Evolutionary conservation across 352 stramenopile genomes (phyloP).

Genomic region (Elongisporangium anandrum): DNA sequence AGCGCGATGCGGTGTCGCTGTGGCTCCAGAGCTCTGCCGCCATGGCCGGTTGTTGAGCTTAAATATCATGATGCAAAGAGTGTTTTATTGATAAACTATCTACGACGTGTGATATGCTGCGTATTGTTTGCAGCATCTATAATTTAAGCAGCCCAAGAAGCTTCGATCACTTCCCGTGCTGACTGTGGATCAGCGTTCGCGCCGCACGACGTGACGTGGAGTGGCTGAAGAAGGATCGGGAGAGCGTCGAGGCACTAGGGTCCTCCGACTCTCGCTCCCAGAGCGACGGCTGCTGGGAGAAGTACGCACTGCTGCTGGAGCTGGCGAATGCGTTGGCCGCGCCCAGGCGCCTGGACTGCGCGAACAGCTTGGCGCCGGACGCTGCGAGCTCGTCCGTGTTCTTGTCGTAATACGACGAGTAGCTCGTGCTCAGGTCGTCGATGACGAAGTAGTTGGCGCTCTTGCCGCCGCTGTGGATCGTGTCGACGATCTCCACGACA

Average conservation of each 20-base stretch:
- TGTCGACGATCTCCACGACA: not conserved
- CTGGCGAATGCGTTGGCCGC: not conserved
- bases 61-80: too few relatives aligned
- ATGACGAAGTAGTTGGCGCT: not conserved
- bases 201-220: not conserved
- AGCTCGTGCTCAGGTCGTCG: not conserved
- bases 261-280: not conserved
- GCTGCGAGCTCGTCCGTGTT: not conserved
- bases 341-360: not conserved
- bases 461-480: not conserved
- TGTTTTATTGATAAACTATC: too few relatives aligned
- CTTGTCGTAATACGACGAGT: not conserved
- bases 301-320: not conserved
- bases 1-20: too few relatives aligned
- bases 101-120: not conserved
- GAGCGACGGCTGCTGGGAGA: not conserved
- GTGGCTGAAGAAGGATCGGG: not conserved
- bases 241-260: not conserved
- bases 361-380: not conserved
- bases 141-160: not conserved
- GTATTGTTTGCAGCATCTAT: not conserved
- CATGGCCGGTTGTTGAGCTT: too few relatives aligned
- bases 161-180: not conserved
- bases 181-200: not conserved
- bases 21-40: too few relatives aligned